Conservation (phyloP, 2,329 filamentous ascomycete genomes). For the Venturia asperata region DNA sequence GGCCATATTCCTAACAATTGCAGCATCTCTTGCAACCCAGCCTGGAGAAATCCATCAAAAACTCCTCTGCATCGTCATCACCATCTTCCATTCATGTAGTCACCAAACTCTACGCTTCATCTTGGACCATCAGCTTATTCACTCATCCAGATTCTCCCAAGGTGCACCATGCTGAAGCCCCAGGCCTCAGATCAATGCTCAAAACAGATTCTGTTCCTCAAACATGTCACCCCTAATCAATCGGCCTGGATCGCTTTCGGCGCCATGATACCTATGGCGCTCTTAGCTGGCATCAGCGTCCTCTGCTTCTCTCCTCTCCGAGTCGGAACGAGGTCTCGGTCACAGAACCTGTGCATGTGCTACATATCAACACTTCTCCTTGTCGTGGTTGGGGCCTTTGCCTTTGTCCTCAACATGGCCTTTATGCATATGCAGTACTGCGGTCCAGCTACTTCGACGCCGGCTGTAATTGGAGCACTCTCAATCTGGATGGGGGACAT, state of each 20-base stretch:
- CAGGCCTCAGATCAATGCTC: neutral
- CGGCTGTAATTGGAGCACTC: neutral
- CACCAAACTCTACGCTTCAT: neutral
- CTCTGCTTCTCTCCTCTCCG: neutral
- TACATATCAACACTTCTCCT: neutral
- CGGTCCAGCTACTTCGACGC: neutral
- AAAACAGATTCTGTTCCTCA: neutral
- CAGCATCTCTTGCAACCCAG: neutral
- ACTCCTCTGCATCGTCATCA: neutral
- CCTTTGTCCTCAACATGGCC: neutral
- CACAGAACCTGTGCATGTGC: neutral
- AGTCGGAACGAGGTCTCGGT: neutral
- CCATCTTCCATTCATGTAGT: neutral
- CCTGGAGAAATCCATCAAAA: neutral
- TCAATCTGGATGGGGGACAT: neutral
- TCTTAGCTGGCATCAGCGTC: neutral
- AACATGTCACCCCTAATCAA: neutral
- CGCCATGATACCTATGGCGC: neutral
- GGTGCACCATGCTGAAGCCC: neutral
- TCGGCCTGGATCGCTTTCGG: conserved; percentile 11
- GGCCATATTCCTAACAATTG: neutral
- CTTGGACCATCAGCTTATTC: neutral
- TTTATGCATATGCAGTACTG: conserved; percentile 7
- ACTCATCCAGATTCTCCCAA: neutral
- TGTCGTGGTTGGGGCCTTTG: neutral